Evolutionary conservation across 495 filamentous ascomycete species (phyloP), one percentile per base, ranked within the genome.

Genomic region (Massariosphaeria phaeospora): DNA sequence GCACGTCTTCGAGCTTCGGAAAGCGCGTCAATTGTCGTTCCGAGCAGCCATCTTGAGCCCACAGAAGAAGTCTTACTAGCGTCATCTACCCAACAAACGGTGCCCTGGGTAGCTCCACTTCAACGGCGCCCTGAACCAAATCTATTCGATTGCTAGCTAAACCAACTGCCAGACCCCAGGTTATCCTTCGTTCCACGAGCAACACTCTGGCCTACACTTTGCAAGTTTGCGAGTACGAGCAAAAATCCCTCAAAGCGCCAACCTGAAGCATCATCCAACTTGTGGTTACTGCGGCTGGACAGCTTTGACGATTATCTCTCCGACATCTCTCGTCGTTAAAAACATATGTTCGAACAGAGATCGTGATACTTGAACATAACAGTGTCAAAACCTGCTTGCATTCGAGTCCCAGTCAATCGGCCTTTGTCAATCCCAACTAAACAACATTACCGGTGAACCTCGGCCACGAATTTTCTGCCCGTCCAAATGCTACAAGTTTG

Each of bases 1-100:
- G 49, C 38, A 43, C 49, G 29, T 24, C 48, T 23, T 24, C 30
- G 34, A 27, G 17, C 41, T 33, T 55, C 52, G 52, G 52, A 48
- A 55, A 17, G 5, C 41, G n/a, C 34, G 20, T 39, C 31, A 47
- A 39, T 12, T 27, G 18, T 42, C 15, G 31, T 55, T 55, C 52
- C 52, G 52, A 55, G 13, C 31, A 48, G 1, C 31, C 24, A 27
- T 27, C 23, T 44, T 44, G 38, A 40, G 38, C 4, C 38, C 8
- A 21, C 12, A 40, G 38, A 40, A 15, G 26, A n/a, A 52, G n/a
- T 23, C 9, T n/a, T 39, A 34, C 26, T 21, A 31, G 24, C 20
- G 49, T 35, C 49, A 40, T 26, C 33, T 43, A 24, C 17, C 34
- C 24, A 18, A 36, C 46, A 36, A 24, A 49, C 30, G 24, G 3